Evolutionary conservation across 2,329 filamentous ascomycete genomes (phyloP), one percentile per base, ranked within the genome.

Genomic region (Sporothrix curviconia): DNA sequence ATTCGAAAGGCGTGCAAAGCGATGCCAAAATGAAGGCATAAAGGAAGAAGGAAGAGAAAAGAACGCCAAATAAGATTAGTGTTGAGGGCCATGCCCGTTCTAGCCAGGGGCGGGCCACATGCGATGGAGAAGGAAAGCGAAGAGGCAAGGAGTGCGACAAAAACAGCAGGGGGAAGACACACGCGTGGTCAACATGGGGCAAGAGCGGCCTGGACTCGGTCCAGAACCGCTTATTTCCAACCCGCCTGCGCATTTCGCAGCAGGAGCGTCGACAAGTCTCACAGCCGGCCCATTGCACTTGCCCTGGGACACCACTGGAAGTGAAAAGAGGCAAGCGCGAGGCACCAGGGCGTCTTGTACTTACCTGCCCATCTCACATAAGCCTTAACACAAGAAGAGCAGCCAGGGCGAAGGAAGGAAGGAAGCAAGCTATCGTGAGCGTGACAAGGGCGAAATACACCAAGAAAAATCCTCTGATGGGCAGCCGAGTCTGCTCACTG

Each of bases 41-140:
- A 17, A 24, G 40, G 19, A 7, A 22, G 17, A 43, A 15, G 14
- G 36, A n/a, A 32, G 39, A 42, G 17, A 42, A 56, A 28, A 24
- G 36, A 12, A 49, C 39, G 36, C 9, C 3, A 30, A 40, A 49
- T 49, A 56, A 56, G 43, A 56, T 55, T 47, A 53, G 37, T 25
- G 24, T 24, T n/a, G 37, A 32, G 25, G 36, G 25, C 50, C 50
- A 30, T 39, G 49, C 37, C 36, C 37, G n/a, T 42, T 42, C 6
- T 43, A 30, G 50, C 34, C 39, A 46, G 52, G 52, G 52, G 52
- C 46, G 32, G n/a, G n/a, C 19, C 30, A 36, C 32, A 30, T 43
- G 37, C 25, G 50, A 24, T 53, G 50, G 50, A 28, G 24, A 52
- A 34, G 36, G 12, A 52, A 22, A 32, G 34, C 34, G 19, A 30